Percentiles rank a stretch among this genome's conserved stretches.
These are phyloP conservation scores for Stemphylium beticola DNA, from an alignment of 2,329 filamentous ascomycete species.

Conservation along the genomic window DNA sequence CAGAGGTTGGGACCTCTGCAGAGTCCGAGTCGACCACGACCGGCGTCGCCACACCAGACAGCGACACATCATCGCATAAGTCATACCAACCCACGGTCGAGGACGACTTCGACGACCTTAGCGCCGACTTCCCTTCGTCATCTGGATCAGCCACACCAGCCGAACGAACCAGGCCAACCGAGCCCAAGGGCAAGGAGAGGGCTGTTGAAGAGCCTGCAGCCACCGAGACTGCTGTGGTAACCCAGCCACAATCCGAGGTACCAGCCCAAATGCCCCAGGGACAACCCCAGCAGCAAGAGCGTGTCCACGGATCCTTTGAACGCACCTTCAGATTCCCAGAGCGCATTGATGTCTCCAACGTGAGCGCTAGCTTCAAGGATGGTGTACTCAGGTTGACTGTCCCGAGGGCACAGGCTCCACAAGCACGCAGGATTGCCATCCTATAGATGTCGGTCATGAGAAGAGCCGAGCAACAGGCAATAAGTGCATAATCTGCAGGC, in stretches of 20 bases:
- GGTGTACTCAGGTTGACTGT: constrained; percentile 69
- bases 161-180: constrained; percentile 28
- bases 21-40: constrained; percentile 15
- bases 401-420: constrained; percentile 62
- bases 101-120: constrained; percentile 47
- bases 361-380: constrained; percentile 68
- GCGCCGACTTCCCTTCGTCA: constrained; percentile 37
- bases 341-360: constrained; percentile 66
- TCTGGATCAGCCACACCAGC: constrained; percentile 25
- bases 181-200: constrained; percentile 40
- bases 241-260: constrained; percentile 26
- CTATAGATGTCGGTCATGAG: constrained; percentile 20
- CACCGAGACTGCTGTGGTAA: constrained; percentile 23
- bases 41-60: constrained; percentile 26
- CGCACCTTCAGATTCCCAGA: constrained; percentile 72
- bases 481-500: not conserved
- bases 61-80: constrained; percentile 40
- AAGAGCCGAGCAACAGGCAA: not conserved
- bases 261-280: constrained; percentile 18
- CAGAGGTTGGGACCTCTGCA: constrained; percentile 13
- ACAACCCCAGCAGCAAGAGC: constrained; percentile 53
- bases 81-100: constrained; percentile 47
- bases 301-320: constrained; percentile 70
- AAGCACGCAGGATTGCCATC: constrained; percentile 37
- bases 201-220: constrained; percentile 21